These are phyloP conservation scores for Onygenales sp. DNA, from an alignment of 2,329 filamentous ascomycete species.

Conservation along the genomic window DNA sequence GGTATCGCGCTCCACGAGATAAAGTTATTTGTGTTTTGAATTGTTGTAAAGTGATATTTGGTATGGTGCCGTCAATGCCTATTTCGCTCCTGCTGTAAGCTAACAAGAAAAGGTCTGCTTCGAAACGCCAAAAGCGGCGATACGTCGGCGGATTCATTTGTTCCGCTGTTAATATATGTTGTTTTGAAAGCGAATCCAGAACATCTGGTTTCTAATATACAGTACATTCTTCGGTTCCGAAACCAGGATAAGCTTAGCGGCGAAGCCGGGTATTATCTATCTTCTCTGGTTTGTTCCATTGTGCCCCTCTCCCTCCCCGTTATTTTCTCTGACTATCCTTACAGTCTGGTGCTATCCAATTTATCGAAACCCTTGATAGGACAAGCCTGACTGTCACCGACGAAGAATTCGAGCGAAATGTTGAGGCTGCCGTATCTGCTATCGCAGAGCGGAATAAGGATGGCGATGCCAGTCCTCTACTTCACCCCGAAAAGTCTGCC, in stretches of 20 bases:
- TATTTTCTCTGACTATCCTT: constrained; percentile 7
- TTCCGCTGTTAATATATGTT: constrained; percentile 90
- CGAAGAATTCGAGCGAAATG: constrained; percentile 89
- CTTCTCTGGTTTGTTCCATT: constrained; percentile 59
- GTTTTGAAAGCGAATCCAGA: constrained; percentile 91
- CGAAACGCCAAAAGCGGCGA: constrained; percentile 81
- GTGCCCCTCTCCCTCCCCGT: constrained; percentile 1
- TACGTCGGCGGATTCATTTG: constrained; percentile 91
- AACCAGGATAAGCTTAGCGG: constrained; percentile 95
- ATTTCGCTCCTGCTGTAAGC: not conserved
- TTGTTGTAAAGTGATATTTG: constrained; percentile 99
- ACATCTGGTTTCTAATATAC: constrained; percentile 91
- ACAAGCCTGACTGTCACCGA: constrained; percentile 89
- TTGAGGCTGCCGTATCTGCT: constrained; percentile 90
- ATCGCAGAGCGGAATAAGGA: constrained; percentile 82
- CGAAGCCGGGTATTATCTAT: constrained; percentile 97
- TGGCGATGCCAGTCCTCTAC: constrained; percentile 36
- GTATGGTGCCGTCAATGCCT: constrained; percentile 36
- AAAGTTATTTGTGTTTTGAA: constrained; percentile 98
- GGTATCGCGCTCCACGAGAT: constrained; percentile 90
- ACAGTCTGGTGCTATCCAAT: constrained; percentile 70
- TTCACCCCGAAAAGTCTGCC: constrained; percentile 37
- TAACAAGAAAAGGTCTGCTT: constrained; percentile 54
- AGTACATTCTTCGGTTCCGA: constrained; percentile 93
- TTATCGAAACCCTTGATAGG: constrained; percentile 91